These are phyloP conservation scores for Penicillium nordicum DNA, from an alignment of 2,329 filamentous ascomycete genomes.

Conservation along the genomic window DNA sequence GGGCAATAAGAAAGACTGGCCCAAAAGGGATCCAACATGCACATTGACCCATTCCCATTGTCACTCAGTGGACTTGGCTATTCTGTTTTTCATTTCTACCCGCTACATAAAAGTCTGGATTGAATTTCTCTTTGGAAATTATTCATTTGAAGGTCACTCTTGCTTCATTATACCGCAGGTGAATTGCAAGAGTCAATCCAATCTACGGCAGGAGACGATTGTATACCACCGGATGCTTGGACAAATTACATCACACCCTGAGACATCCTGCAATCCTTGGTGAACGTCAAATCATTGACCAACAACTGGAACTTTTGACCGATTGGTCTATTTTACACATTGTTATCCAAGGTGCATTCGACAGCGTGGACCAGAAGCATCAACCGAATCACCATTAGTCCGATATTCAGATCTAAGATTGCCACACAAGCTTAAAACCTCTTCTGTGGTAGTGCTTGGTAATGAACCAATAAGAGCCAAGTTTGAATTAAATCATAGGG, in stretches of 20 bases:
- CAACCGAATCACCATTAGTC: not conserved
- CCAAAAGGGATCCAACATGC: conserved; percentile 26
- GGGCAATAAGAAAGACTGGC: conserved; percentile 19
- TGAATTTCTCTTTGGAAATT: not conserved
- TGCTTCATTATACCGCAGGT: not conserved
- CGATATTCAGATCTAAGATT: not conserved
- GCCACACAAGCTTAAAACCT: not conserved
- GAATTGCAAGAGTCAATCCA: not conserved
- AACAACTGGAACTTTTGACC: not conserved
- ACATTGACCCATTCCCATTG: conserved; percentile 18
- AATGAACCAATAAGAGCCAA: conserved; percentile 13
- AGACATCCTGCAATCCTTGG: not conserved
- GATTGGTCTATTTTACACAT: not conserved
- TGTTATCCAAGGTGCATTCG: not conserved
- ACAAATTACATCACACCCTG: not conserved
- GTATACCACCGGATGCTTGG: conserved; percentile 3
- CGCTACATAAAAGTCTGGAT: not conserved
- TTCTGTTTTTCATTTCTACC: not conserved
- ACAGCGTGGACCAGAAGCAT: not conserved
- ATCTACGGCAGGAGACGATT: conserved; percentile 2
- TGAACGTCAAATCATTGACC: not conserved
- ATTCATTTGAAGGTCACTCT: not conserved
- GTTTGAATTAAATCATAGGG: not conserved
- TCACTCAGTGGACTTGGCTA: not conserved
- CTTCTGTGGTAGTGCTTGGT: not conserved